Evolutionary conservation across 108 stramenopile species (phyloP), one percentile per base, ranked within the genome.

Genomic region (Aureococcus anophagefferens): DNA sequence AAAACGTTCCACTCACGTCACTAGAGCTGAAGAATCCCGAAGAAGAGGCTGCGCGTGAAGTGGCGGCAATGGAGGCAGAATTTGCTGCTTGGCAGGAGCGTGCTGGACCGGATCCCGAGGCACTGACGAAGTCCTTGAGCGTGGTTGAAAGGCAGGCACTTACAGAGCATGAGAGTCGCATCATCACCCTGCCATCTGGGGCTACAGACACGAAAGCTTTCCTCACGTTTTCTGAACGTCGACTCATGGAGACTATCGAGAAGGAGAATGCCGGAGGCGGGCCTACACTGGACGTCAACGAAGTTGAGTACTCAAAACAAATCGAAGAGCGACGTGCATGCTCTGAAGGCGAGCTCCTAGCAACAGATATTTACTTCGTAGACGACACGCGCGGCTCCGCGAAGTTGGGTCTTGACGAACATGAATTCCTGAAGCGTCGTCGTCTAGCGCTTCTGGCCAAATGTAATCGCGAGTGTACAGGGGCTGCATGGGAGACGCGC

Each of bases 1-100:
- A n/a, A n/a, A n/a, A n/a, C n/a, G n/a, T n/a, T n/a, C 40, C 40
- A 11, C 9, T 44, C 5, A 5, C 40, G 40, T 11, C 5, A 44
- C 13, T 44, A 13, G 40, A 44, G 40, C 40, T 5, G 40, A 63
- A 14, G 70, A 30, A 0, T 11, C 9, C 40, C 9, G 40, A 63
- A 14, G 70, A 30, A 0, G 76, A 36, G 17, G 62, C 28, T 11
- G 51, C 34, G 30, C 65, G 59, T 25, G 77, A 76, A 34, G 77
- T 17, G 65, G 30, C 25, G 34, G 67, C 40, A 13, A 13, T 44
- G 40, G 94, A 93, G 68, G 82, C 92, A 67, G 96, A 96, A 78
- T 95, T 95, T 80, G 91, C 87, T 1, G 83, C 84, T 25, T 94
- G 93, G 94, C 93, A 94, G 78, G 86, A 69, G 64, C 86, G 82